A percentile compares a stretch with the other conserved stretches of the same genome.
Conservation (phyloP, 176 grass and related monocot species). For the Tuctoria greenei region DNA sequence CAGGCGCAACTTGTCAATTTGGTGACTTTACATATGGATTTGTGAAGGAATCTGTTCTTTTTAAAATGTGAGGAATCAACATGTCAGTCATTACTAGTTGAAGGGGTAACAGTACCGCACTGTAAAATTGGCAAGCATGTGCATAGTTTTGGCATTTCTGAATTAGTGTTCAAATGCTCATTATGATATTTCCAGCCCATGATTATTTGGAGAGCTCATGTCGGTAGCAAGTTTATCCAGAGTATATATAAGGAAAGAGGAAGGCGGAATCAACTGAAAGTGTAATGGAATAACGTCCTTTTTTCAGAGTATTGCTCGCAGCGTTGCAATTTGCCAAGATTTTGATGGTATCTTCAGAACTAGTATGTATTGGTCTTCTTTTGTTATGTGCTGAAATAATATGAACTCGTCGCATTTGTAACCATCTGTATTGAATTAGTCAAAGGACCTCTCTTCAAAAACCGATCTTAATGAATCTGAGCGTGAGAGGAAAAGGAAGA, state of each 20-base stretch:
- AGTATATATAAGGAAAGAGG: background rate
- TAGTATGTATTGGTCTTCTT: background rate
- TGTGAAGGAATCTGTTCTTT: conserved; percentile 18
- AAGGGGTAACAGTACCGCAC: background rate
- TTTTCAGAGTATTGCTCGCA: background rate
- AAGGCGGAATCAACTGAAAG: background rate
- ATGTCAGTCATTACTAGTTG: background rate
- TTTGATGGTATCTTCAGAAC: background rate
- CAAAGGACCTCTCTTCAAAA: background rate
- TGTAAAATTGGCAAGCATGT: background rate
- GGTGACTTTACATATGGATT: background rate
- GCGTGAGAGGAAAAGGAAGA: conserved; percentile 20
- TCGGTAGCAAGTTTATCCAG: background rate
- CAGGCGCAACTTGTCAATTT: conserved; percentile 14
- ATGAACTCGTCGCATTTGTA: background rate
- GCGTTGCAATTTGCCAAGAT: background rate
- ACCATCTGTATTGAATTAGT: background rate
- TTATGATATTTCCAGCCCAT: background rate
- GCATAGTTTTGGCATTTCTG: background rate
- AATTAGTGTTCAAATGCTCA: background rate
- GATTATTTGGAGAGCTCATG: background rate
- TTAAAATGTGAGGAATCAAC: background rate
- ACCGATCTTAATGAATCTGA: background rate
- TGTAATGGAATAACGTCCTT: background rate
- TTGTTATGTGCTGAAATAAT: background rate